Conservation (phyloP, 306 rosid species). For the Dalbergia cochinchinensis region DNA sequence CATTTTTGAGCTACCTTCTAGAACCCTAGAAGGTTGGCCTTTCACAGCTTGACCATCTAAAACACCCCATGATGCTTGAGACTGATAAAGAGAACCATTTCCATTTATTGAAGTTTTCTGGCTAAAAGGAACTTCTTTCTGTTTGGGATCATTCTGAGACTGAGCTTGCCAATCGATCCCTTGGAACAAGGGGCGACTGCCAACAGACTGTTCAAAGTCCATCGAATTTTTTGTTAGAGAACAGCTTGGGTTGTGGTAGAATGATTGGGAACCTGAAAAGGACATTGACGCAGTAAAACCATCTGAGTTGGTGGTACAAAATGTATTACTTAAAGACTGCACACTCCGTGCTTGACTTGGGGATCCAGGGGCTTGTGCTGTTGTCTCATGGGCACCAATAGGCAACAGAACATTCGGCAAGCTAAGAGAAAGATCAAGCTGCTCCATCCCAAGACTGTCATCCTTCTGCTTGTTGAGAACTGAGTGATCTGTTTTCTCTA, state of each 20-base stretch:
- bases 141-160: slow-evolving; percentile 78
- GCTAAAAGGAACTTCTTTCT: slow-evolving; percentile 71
- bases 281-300: slow-evolving; percentile 95
- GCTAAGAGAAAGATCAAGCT: slow-evolving; percentile 93
- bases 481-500: slow-evolving; percentile 60
- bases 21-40: slow-evolving; percentile 68
- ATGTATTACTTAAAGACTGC: slow-evolving; percentile 83
- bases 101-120: slow-evolving; percentile 67
- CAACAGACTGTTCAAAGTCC: slow-evolving; percentile 93
- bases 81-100: slow-evolving; percentile 69
- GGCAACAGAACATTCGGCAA: slow-evolving; percentile 95
- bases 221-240: slow-evolving; percentile 85
- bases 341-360: slow-evolving; percentile 87
- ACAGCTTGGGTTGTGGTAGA: slow-evolving; percentile 96
- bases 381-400: slow-evolving; percentile 70
- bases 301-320: slow-evolving; percentile 80
- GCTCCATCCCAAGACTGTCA: slow-evolving; percentile 66
- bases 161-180: slow-evolving; percentile 96
- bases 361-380: slow-evolving; percentile 72
- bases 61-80: slow-evolving; percentile 70
- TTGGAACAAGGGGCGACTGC: slow-evolving; percentile 92
- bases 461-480: slow-evolving; percentile 62
- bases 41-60: slow-evolving; percentile 71
- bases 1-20: slow-evolving; percentile 83
- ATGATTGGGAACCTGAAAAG: slow-evolving; percentile 92